A percentile compares a stretch with the other conserved stretches of the same genome.
Conservation (phyloP, 1,284 basidiomycete genomes). For the Rhodofomes roseus region DNA sequence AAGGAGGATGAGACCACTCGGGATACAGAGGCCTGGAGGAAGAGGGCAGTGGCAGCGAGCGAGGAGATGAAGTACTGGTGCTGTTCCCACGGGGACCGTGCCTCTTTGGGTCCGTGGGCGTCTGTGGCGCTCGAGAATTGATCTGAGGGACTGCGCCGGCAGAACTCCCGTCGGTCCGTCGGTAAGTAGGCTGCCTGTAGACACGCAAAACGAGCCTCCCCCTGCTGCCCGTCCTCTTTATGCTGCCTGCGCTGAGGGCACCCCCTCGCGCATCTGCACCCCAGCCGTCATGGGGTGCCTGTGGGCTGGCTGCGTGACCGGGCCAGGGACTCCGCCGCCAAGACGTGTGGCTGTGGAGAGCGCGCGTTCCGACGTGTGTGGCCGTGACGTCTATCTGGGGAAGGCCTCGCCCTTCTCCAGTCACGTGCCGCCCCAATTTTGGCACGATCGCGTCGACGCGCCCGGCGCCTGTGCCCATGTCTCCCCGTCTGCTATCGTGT, state of each 20-base stretch:
- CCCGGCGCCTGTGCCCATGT: neutral
- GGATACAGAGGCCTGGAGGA: conserved; percentile 4
- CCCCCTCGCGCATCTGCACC: neutral
- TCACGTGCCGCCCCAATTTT: neutral
- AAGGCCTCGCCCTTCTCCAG: neutral
- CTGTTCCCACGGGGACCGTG: conserved; percentile 10
- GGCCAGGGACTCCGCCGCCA: neutral
- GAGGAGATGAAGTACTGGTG: conserved; percentile 1
- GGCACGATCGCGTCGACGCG: neutral
- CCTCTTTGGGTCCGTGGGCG: neutral
- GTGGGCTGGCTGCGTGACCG: neutral
- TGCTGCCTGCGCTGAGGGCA: neutral
- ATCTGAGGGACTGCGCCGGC: conserved; percentile 6
- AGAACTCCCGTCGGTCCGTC: conserved; percentile 1
- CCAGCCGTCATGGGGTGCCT: neutral
- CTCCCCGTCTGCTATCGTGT: neutral
- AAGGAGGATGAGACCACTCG: neutral
- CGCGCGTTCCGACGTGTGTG: neutral
- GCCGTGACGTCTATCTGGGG: neutral
- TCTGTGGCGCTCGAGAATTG: conserved; percentile 1
- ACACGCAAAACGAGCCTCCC: neutral
- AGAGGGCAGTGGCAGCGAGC: neutral
- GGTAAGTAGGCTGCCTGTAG: neutral
- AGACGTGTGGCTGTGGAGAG: neutral
- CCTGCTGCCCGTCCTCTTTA: neutral